Evolutionary conservation across 306 rosid genomes (phyloP).

Genomic region (Pterocarpus santalinus): DNA sequence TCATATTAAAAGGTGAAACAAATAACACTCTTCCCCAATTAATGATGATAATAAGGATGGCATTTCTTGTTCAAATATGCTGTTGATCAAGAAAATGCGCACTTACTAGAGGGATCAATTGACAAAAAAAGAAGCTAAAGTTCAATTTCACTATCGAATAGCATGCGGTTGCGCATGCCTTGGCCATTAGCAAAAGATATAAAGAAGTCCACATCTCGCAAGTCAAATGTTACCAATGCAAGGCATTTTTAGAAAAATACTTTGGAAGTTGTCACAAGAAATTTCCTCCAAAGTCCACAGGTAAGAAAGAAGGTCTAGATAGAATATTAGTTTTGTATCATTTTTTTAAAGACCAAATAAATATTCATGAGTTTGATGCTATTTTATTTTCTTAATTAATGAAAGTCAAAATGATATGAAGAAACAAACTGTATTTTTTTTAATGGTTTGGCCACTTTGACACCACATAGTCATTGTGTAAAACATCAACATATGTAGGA

Average conservation of each 20-base stretch:
- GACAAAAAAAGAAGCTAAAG: slow-evolving; percentile 25
- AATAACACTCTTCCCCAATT: not conserved
- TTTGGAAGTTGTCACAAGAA: not conserved
- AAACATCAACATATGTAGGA: not conserved
- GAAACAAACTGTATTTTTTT: not conserved
- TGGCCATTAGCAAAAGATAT: slow-evolving; percentile 42
- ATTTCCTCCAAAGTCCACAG: not conserved
- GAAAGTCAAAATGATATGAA: not conserved
- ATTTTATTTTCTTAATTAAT: not conserved
- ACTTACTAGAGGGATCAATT: slow-evolving; percentile 57
- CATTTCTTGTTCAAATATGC: slow-evolving; percentile 35
- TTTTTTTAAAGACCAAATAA: not conserved
- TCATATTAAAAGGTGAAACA: too few species aligned
- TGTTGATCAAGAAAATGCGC: slow-evolving; percentile 60
- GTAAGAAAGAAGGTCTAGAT: not conserved
- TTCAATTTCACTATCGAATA: slow-evolving; percentile 43
- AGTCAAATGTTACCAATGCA: slow-evolving; percentile 40
- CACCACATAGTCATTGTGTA: not conserved
- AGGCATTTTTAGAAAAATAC: slow-evolving; percentile 10
- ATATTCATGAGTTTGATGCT: not conserved
- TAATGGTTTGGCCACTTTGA: not conserved
- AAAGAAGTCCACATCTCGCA: slow-evolving; percentile 25
- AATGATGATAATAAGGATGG: slow-evolving; percentile 52
- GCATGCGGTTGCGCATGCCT: slow-evolving; percentile 64
- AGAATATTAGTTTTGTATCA: not conserved